These are phyloP conservation scores for Magnolia changhungtana DNA, from an alignment of 164 flowering plant species.

Conservation along the genomic window DNA sequence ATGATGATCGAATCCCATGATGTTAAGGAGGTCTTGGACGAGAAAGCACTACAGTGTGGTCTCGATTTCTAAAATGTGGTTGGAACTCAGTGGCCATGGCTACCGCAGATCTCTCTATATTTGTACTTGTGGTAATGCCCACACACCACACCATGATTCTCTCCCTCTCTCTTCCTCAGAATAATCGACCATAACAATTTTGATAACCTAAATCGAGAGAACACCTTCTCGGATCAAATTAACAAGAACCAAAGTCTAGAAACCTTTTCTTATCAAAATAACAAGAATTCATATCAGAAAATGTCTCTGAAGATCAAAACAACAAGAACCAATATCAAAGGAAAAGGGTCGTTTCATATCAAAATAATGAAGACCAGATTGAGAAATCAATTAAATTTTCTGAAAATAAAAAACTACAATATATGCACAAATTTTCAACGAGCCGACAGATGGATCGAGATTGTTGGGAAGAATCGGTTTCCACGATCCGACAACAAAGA, in stretches of 20 bases:
- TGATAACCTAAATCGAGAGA: neutral
- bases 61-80: conserved; percentile 33
- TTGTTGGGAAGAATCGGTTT: neutral
- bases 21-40: conserved; percentile 51
- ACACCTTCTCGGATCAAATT: neutral
- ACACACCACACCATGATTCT: conserved; percentile 90
- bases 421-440: too few relatives aligned
- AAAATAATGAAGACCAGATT: conserved; percentile 1
- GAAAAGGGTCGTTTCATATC: neutral
- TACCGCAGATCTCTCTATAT: conserved; percentile 84
- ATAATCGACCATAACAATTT: neutral
- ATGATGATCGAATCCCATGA: too few relatives aligned
- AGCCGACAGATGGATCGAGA: too few relatives aligned
- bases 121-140: conserved; percentile 98
- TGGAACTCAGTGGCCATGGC: conserved; percentile 85
- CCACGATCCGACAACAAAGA: too few relatives aligned
- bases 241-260: neutral
- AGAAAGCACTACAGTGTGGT: conserved; percentile 62
- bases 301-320: neutral
- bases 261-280: neutral
- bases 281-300: neutral
- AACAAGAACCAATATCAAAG: neutral
- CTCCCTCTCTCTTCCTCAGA: conserved; percentile 96
- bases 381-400: neutral
- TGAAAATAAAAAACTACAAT: too few relatives aligned